phyloP scores from a whole-genome alignment of 2,329 filamentous ascomycete species.

The Aspergillus eucalypticola region DNA sequence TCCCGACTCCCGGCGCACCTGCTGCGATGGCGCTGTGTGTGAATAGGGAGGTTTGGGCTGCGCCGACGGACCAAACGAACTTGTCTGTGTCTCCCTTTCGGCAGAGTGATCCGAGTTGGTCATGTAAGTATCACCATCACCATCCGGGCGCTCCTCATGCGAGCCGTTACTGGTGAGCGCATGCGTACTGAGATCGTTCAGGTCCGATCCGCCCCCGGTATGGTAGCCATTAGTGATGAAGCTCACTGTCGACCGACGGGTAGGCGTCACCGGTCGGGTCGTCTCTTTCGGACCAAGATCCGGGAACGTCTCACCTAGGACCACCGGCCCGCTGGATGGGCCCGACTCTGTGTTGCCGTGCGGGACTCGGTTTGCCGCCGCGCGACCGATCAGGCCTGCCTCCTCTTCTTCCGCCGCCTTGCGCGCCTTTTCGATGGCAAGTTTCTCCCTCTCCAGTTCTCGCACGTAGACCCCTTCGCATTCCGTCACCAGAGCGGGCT shows the following conservation, averaged over 20 bases:
- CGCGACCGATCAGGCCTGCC: slow-evolving; percentile 45
- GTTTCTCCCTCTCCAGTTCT: slow-evolving; percentile 68
- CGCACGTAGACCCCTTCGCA: slow-evolving; percentile 80
- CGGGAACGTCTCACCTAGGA: slow-evolving; percentile 66
- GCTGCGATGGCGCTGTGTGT: slow-evolving; percentile 49
- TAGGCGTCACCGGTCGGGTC: slow-evolving; percentile 57
- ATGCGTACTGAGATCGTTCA: slow-evolving; percentile 37
- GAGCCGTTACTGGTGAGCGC: slow-evolving; percentile 59
- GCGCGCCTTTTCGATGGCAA: slow-evolving; percentile 58
- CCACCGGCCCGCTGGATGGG: slow-evolving; percentile 52
- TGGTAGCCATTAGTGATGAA: slow-evolving; percentile 61
- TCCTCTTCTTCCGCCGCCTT: slow-evolving; percentile 42
- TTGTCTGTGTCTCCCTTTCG: slow-evolving; percentile 46
- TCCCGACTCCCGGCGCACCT: slow-evolving; percentile 47
- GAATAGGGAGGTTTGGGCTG: slow-evolving; percentile 50
- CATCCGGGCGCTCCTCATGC: slow-evolving; percentile 43
- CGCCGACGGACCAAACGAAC: slow-evolving; percentile 53
- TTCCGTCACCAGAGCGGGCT: slow-evolving; percentile 65
- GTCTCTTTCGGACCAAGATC: slow-evolving; percentile 51
- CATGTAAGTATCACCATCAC: slow-evolving; percentile 64
- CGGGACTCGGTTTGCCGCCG: slow-evolving; percentile 53
- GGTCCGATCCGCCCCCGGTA: slow-evolving; percentile 42
- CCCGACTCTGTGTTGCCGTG: slow-evolving; percentile 57
- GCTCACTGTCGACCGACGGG: slow-evolving; percentile 49
- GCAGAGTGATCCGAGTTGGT: slow-evolving; percentile 48